Evolutionary conservation across 148 eudicot species (phyloP).

Genomic region (Tetragonia tetragonoides): DNA sequence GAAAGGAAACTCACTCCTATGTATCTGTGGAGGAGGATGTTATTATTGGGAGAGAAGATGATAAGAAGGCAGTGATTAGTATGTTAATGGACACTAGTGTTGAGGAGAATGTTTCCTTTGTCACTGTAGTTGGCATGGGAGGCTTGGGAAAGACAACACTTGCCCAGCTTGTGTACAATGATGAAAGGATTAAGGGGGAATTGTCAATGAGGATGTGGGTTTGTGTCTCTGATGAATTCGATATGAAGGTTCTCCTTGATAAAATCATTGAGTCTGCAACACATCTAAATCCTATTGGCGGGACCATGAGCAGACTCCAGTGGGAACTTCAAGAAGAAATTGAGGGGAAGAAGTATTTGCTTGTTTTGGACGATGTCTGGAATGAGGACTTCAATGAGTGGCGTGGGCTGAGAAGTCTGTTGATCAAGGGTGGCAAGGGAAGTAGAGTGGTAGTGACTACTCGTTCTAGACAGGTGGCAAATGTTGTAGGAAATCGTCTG

Average conservation of each 20-base stretch:
- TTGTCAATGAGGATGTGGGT: conserved; percentile 36
- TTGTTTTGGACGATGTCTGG: conserved; percentile 38
- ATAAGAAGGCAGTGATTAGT: background rate
- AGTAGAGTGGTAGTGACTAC: conserved; percentile 42
- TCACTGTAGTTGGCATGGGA: conserved; percentile 36
- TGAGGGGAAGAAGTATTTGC: conserved; percentile 22
- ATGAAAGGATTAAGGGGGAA: background rate
- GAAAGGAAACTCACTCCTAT: conserved; percentile 23
- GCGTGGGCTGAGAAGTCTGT: conserved; percentile 13
- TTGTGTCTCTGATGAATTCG: conserved; percentile 25
- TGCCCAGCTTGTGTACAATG: conserved; percentile 27
- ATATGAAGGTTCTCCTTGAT: conserved; percentile 16
- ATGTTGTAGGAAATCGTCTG: conserved; percentile 13
- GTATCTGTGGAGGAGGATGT: conserved; percentile 15
- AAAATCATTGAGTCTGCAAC: conserved; percentile 19
- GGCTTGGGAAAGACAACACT: conserved; percentile 41
- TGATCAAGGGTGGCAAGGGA: conserved; percentile 21
- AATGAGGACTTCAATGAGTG: conserved; percentile 20
- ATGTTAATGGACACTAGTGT: background rate
- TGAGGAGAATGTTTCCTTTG: background rate
- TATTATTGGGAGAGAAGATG: conserved; percentile 30
- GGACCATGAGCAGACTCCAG: conserved; percentile 18
- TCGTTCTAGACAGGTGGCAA: conserved; percentile 27
- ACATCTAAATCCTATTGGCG: background rate
- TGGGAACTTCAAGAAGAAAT: background rate